These are phyloP conservation scores for Funneliformis mosseae DNA, from an alignment of 192 early-diverging fungal genomes.

Conservation along the genomic window DNA sequence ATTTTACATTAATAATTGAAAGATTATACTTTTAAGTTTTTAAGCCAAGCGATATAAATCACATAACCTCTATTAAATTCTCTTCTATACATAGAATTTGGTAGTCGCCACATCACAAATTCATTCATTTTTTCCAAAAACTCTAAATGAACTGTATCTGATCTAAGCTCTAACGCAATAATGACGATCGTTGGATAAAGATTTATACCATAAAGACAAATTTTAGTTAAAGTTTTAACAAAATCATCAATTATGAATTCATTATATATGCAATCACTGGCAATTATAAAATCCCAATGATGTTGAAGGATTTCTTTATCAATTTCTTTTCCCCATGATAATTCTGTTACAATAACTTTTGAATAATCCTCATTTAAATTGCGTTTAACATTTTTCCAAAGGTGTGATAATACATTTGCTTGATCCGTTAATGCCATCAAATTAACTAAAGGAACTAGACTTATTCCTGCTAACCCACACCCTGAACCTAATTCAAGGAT, in stretches of 20 bases:
- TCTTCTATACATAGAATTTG: slow-evolving; percentile 36
- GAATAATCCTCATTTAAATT: slow-evolving; percentile 41
- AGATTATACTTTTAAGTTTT: neutral
- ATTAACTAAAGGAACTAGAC: slow-evolving; percentile 45
- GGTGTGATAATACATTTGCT: slow-evolving; percentile 41
- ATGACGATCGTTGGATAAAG: slow-evolving; percentile 37
- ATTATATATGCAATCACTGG: slow-evolving; percentile 51
- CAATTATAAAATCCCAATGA: slow-evolving; percentile 41
- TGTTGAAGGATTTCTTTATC: slow-evolving; percentile 40
- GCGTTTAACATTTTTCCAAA: slow-evolving; percentile 49
- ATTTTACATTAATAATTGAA: too few species aligned
- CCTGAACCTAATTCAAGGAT: slow-evolving; percentile 48
- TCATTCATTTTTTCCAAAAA: slow-evolving; percentile 42
- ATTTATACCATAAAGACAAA: neutral
- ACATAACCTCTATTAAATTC: slow-evolving; percentile 46
- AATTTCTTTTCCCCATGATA: slow-evolving; percentile 43
- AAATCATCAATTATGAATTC: slow-evolving; percentile 44
- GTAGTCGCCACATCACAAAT: slow-evolving; percentile 40
- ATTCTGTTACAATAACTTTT: slow-evolving; percentile 37
- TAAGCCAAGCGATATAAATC: slow-evolving; percentile 38
- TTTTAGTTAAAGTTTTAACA: slow-evolving; percentile 37
- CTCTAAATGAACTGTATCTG: slow-evolving; percentile 45
- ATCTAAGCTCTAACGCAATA: slow-evolving; percentile 43
- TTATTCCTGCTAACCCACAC: slow-evolving; percentile 50
- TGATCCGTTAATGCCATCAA: slow-evolving; percentile 47